A percentile compares a stretch with the other conserved stretches of the same genome.
Conservation (phyloP, 2,329 filamentous ascomycete genomes). For the Cytospora paraplurivora region DNA sequence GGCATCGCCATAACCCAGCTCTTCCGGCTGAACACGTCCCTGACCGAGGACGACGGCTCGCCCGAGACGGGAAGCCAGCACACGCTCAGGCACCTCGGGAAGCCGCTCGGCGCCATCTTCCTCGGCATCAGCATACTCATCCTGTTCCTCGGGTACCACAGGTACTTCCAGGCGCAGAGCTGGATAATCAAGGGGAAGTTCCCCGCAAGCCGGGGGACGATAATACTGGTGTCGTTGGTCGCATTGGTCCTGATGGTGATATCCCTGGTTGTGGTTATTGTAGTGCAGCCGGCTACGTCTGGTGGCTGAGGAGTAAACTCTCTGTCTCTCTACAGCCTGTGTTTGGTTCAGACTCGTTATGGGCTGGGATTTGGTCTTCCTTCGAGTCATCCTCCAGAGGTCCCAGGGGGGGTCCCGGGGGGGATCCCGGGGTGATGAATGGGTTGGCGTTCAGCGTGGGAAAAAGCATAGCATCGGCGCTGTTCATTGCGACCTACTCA, state of each 20-base stretch:
- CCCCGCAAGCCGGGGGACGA: slow-evolving; percentile 54
- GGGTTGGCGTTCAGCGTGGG: not conserved
- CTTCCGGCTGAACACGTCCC: slow-evolving; percentile 76
- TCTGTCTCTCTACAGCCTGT: not conserved
- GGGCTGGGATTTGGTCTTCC: not conserved
- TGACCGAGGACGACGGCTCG: slow-evolving; percentile 42
- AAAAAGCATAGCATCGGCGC: slow-evolving; percentile 1
- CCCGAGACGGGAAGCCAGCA: slow-evolving; percentile 40
- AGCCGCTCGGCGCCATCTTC: slow-evolving; percentile 76
- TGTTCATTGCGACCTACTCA: not conserved
- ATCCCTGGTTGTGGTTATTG: slow-evolving; percentile 43
- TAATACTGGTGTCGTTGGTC: slow-evolving; percentile 68
- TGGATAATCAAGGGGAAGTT: slow-evolving; percentile 78
- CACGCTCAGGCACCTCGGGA: slow-evolving; percentile 65
- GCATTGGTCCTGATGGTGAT: slow-evolving; percentile 64
- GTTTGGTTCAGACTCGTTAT: not conserved
- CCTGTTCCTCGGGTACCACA: slow-evolving; percentile 73
- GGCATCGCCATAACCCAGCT: slow-evolving; percentile 83
- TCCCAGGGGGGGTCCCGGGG: not conserved
- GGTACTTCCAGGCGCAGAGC: slow-evolving; percentile 76
- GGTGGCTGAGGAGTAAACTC: not conserved
- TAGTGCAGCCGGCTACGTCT: slow-evolving; percentile 10
- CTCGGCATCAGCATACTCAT: slow-evolving; percentile 75
- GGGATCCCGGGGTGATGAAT: not conserved
- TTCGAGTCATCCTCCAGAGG: not conserved